Percentiles rank a stretch among this genome's conserved stretches.
These are phyloP conservation scores for Breynia disticha DNA, from an alignment of 441 rosid genomes.

Conservation along the genomic window DNA sequence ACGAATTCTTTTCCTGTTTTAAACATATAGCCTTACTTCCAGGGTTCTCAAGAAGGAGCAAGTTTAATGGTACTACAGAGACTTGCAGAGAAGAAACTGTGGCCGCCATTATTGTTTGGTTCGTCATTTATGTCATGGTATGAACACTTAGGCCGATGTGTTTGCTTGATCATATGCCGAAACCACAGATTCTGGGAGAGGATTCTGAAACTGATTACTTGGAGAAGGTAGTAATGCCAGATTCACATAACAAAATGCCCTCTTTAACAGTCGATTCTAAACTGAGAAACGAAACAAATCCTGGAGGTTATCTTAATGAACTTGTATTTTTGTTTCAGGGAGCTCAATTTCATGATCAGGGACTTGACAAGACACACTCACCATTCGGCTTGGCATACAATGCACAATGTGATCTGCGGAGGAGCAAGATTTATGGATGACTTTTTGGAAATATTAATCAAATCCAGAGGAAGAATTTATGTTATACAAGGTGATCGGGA, in stretches of 20 bases:
- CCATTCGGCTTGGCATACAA: conserved; percentile 68
- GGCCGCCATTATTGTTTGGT: conserved; percentile 63
- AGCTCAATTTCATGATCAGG: conserved; percentile 29
- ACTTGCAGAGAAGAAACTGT: conserved; percentile 58
- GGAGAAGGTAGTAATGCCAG: conserved; percentile 35
- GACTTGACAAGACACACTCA: conserved; percentile 70
- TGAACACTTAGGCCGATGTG: conserved; percentile 62
- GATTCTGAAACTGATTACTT: conserved; percentile 43
- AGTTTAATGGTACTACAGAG: conserved; percentile 38
- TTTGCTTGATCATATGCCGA: conserved; percentile 50
- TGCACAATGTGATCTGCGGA: conserved; percentile 80
- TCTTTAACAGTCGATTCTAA: neutral
- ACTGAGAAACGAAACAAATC: too few species aligned
- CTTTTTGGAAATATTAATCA: conserved; percentile 31
- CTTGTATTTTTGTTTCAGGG: conserved; percentile 23
- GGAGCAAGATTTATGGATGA: conserved; percentile 53
- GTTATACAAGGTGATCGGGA: conserved; percentile 59
- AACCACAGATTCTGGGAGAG: conserved; percentile 70
- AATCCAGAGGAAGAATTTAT: conserved; percentile 25
- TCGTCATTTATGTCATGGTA: conserved; percentile 77
- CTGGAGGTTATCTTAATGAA: too few species aligned
- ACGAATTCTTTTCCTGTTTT: too few species aligned
- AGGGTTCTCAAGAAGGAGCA: conserved; percentile 28
- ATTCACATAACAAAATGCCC: neutral
- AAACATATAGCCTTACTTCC: conserved; percentile 45